Evolutionary conservation across 805 yeast species (phyloP).

Genomic region (Saccharomycopsis olivae): DNA sequence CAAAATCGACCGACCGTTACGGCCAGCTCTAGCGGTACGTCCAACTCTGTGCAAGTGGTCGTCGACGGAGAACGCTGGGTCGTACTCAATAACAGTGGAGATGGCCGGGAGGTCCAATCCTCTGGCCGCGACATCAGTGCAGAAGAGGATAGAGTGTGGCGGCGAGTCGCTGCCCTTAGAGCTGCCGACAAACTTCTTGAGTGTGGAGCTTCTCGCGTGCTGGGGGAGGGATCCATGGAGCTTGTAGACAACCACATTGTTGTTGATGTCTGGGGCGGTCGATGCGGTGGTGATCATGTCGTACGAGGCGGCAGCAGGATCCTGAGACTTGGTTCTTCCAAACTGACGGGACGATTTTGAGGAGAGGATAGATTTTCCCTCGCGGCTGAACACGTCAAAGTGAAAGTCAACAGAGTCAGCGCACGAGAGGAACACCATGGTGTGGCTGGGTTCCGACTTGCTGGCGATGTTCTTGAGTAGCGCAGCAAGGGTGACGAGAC

Average conservation of each 20-base stretch:
- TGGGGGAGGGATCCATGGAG: constrained; percentile 90
- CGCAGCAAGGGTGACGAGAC: constrained; percentile 74
- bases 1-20: constrained; percentile 63
- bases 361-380: constrained; percentile 32
- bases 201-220: constrained; percentile 68
- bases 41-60: constrained; percentile 97
- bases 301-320: too few species aligned
- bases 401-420: constrained; percentile 96
- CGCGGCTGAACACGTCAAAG: constrained; percentile 58
- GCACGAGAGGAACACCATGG: constrained; percentile 85
- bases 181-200: constrained; percentile 57
- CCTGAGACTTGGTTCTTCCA: constrained; percentile 15
- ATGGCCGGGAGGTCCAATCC: constrained; percentile 89
- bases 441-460: constrained; percentile 26
- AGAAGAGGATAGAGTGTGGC: constrained; percentile 60
- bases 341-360: constrained; percentile 6
- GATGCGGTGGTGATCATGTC: constrained; percentile 18
- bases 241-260: constrained; percentile 44
- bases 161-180: constrained; percentile 24
- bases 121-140: constrained; percentile 97
- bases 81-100: constrained; percentile 80
- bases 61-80: constrained; percentile 88
- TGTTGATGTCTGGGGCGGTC: constrained; percentile 43
- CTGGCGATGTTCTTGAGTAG: constrained; percentile 40
- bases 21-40: constrained; percentile 97